Conservation (phyloP, 2,329 filamentous ascomycete species). For the Epichloe bromicola region DNA sequence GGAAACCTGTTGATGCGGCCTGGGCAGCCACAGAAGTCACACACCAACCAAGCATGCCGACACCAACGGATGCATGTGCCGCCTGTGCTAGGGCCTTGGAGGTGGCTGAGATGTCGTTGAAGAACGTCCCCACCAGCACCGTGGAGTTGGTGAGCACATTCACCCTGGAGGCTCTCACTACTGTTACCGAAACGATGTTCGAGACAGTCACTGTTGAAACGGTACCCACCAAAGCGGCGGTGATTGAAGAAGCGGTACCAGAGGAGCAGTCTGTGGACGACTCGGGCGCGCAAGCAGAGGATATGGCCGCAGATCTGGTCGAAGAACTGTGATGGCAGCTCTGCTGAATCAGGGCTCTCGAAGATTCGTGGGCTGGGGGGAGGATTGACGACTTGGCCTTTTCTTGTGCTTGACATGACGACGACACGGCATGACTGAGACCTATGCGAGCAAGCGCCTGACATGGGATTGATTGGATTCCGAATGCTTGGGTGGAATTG, state of each 20-base stretch:
- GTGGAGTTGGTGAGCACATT: conserved; percentile 2
- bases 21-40: conserved; percentile 15
- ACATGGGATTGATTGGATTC: not conserved
- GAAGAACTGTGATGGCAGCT: not conserved
- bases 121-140: conserved; percentile 1
- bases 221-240: conserved; percentile 6
- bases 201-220: conserved; percentile 7
- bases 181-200: conserved; percentile 18
- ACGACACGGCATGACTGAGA: not conserved
- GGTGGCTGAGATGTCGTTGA: conserved; percentile 1
- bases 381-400: not conserved
- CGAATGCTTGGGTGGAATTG: not conserved
- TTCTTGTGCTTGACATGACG: not conserved
- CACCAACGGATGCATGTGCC: conserved; percentile 12
- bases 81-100: conserved; percentile 9
- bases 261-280: not conserved
- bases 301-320: not conserved
- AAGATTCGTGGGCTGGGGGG: not conserved
- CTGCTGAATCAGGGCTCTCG: not conserved
- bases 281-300: not conserved
- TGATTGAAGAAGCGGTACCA: conserved; percentile 3
- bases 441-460: conserved; percentile 1
- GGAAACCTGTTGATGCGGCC: conserved; percentile 7
- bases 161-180: conserved; percentile 13
- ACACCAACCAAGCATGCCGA: conserved; percentile 2